These are phyloP conservation scores for Magnusiomyces tetraspermus DNA, from an alignment of 1,139 yeast genomes.

Conservation along the genomic window DNA sequence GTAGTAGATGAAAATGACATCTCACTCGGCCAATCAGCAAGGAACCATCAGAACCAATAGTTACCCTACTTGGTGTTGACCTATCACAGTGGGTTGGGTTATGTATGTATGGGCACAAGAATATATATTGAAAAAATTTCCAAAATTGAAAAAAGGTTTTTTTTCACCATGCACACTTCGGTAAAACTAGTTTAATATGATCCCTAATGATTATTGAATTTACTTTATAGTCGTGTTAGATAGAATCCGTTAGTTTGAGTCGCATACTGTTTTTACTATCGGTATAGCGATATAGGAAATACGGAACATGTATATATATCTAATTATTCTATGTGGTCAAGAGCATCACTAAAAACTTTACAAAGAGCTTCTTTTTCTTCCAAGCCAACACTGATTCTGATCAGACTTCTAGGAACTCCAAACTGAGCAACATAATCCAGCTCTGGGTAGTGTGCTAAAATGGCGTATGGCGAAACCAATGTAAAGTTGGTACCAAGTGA, in stretches of 20 bases:
- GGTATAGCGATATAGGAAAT: conserved; percentile 26
- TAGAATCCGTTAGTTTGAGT: not conserved
- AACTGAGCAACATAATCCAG: conserved; percentile 71
- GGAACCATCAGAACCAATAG: not conserved
- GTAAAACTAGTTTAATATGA: too few relatives aligned
- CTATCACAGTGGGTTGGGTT: not conserved
- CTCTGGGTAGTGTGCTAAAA: conserved; percentile 81
- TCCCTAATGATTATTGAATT: not conserved
- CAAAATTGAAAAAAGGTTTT: not conserved
- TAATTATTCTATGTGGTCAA: not conserved
- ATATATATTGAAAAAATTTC: too few relatives aligned
- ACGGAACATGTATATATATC: conserved; percentile 20
- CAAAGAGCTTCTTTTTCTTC: conserved; percentile 38
- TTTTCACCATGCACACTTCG: too few relatives aligned
- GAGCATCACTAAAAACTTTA: conserved; percentile 33
- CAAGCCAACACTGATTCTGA: conserved; percentile 77
- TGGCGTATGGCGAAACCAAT: conserved; percentile 81
- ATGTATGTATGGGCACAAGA: too few relatives aligned
- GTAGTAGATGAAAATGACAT: too few relatives aligned
- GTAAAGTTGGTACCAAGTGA: conserved; percentile 92
- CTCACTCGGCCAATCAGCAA: not conserved
- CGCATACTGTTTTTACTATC: conserved; percentile 17
- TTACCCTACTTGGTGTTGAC: not conserved
- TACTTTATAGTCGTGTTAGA: not conserved
- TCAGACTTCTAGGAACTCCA: conserved; percentile 75